Conservation (phyloP, 495 filamentous ascomycete species). For the Talaromyces liani region DNA sequence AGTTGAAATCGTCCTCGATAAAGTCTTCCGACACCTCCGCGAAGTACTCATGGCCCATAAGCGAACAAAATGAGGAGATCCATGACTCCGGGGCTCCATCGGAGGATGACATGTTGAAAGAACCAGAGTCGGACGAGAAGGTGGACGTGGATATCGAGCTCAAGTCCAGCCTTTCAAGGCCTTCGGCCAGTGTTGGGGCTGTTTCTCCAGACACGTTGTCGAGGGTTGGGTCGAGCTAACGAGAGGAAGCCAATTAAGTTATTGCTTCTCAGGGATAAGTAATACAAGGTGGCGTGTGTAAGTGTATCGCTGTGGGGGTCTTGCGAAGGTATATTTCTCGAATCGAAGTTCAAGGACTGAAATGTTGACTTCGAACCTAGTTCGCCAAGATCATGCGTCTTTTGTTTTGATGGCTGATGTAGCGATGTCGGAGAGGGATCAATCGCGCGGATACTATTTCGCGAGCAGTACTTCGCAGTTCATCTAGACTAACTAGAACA, state of each 20-base stretch:
- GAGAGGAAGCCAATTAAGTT: neutral
- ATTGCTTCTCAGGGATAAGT: neutral
- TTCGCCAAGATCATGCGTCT: neutral
- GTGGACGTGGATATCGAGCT: constrained; percentile 42
- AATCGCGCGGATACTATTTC: neutral
- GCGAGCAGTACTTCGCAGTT: neutral
- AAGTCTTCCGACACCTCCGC: constrained; percentile 98
- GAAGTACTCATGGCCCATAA: constrained; percentile 97
- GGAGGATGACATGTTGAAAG: constrained; percentile 57
- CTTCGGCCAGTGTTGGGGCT: constrained; percentile 46
- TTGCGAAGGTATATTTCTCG: neutral
- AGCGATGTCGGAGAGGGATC: neutral
- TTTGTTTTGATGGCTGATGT: neutral
- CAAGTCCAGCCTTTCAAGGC: constrained; percentile 45
- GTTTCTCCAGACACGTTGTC: constrained; percentile 47
- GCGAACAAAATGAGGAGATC: constrained; percentile 94
- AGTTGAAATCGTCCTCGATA: constrained; percentile 99
- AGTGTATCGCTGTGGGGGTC: neutral
- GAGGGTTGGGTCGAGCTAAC: constrained; percentile 19
- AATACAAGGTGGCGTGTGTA: neutral
- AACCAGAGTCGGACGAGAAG: constrained; percentile 36
- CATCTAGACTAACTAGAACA: neutral
- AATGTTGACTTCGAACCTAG: neutral
- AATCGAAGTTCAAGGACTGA: neutral
- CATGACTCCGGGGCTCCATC: constrained; percentile 87